Evolutionary conservation across 371 early-diverging fungal genomes (phyloP), one percentile per base, ranked within the genome.

Genomic region (Rhizopus delemar): DNA sequence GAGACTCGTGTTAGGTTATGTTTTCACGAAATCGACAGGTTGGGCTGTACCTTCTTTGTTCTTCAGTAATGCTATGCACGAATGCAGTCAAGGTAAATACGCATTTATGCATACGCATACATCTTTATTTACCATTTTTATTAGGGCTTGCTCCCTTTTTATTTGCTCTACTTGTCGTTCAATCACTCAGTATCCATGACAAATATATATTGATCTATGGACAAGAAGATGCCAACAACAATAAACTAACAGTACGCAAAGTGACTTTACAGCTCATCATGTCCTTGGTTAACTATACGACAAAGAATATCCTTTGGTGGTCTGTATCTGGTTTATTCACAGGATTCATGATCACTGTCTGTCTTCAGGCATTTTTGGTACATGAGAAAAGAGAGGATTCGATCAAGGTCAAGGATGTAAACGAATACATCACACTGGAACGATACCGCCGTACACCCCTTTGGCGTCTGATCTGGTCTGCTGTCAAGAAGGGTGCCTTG

Each of bases 241-340:
- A 66, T 54, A 69, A 77, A 58, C 50, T 82, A 55, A 80, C 70
- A 8, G 62, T 82, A 6, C 77, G 70, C 33, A 76, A 80, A 62
- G 76, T 81, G 6, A 67, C 68, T 2, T 53, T 81, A 8, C 86
- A 84, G 53, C 29, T 83, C 5, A 52, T 74, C 43, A 78, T 83
- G 73, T 80, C 79, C 39, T 71, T 84, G 11, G 55, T 82, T 52
- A 86, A 86, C 53, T 80, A 70, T 41, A 54, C 76, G 11, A 70
- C 67, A n/a, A 77, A 78, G 54, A 83, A 80, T 32, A 80, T 82
- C 53, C 63, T 82, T n/a, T 86, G 86, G 86, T 86, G 86, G 86
- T 80, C 82, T 15, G 48, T 81, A 48, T 65, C 82, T 22, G 84
- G 84, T 16, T 52, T 83, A n/a, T 43, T 79, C 32, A 73, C 74